A percentile compares a stretch with the other conserved stretches of the same genome.
Evolutionary conservation across 352 stramenopile genomes (phyloP).

Genomic region (Phytopythium boreale): DNA sequence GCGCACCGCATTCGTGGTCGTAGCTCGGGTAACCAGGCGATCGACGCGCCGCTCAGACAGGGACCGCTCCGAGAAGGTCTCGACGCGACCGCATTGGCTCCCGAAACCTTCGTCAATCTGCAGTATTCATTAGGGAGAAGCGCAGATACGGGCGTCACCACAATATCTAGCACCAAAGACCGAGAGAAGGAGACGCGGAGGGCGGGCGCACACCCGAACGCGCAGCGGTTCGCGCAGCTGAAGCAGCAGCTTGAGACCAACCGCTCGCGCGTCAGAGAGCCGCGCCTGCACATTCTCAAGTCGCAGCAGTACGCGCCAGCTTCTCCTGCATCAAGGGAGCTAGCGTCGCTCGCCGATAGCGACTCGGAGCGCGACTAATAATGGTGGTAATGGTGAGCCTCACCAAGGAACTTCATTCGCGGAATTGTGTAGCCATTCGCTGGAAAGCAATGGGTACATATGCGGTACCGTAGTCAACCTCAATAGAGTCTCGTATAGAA

Average conservation of each 20-base stretch:
- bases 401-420: too few relatives aligned
- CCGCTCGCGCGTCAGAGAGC: slow-evolving; percentile 26
- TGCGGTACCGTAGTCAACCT: too few relatives aligned
- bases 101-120: slow-evolving; percentile 15
- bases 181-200: not conserved
- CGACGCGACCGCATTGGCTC: slow-evolving; percentile 3
- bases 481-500: too few relatives aligned
- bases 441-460: not conserved
- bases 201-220: slow-evolving; percentile 26
- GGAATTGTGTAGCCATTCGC: slow-evolving; percentile 4
- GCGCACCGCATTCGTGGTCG: slow-evolving; percentile 6
- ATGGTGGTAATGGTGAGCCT: too few relatives aligned
- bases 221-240: slow-evolving; percentile 34
- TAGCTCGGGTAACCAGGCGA: slow-evolving; percentile 3
- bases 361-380: not conserved
- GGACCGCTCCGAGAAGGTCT: not conserved
- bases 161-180: not conserved
- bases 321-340: not conserved
- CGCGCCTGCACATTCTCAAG: slow-evolving; percentile 47
- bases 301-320: slow-evolving; percentile 27
- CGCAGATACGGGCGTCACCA: not conserved
- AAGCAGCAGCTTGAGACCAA: slow-evolving; percentile 36
- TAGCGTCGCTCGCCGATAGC: not conserved
- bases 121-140: slow-evolving; percentile 21
- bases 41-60: slow-evolving; percentile 12